Percentiles rank a stretch among this genome's conserved stretches.
Evolutionary conservation across 139 green algal species (phyloP).

Genomic region (Ettlia oleoabundans): DNA sequence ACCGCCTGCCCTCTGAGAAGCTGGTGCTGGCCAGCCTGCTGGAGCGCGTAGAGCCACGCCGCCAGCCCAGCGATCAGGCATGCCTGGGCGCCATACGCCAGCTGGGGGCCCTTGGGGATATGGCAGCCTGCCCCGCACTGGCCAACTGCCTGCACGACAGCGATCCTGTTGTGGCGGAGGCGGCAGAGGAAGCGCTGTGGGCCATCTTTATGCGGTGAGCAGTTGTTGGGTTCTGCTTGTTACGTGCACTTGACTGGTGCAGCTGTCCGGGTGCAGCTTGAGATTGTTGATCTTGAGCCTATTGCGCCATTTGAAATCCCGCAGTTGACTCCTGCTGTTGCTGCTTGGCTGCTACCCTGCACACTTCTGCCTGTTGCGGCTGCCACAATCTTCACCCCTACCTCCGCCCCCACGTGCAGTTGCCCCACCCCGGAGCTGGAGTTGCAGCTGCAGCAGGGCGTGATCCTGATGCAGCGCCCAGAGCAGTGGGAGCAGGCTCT

Average conservation of each 20-base stretch:
- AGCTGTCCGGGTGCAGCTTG: no score
- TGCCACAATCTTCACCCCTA: no score
- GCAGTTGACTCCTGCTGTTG: background rate
- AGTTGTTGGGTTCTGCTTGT: background rate
- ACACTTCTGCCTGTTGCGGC: background rate
- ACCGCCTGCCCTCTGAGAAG: conserved; percentile 17
- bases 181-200: conserved; percentile 60
- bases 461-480: conserved; percentile 38
- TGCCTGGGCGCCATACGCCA: background rate
- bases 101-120: conserved; percentile 53
- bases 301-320: no score
- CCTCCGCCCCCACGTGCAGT: background rate
- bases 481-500: conserved; percentile 41
- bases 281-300: no score
- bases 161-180: conserved; percentile 37
- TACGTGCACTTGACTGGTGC: background rate
- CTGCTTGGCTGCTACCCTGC: no score
- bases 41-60: conserved; percentile 17
- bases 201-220: conserved; percentile 51
- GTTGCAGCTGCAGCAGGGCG: conserved; percentile 55
- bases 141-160: conserved; percentile 39
- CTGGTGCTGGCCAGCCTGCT: conserved; percentile 26
- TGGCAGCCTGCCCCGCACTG: conserved; percentile 47
- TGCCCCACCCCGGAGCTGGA: conserved; percentile 23
- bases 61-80: background rate